These are phyloP conservation scores for Aspergillus texensis DNA, from an alignment of 2,329 filamentous ascomycete genomes.

Conservation along the genomic window DNA sequence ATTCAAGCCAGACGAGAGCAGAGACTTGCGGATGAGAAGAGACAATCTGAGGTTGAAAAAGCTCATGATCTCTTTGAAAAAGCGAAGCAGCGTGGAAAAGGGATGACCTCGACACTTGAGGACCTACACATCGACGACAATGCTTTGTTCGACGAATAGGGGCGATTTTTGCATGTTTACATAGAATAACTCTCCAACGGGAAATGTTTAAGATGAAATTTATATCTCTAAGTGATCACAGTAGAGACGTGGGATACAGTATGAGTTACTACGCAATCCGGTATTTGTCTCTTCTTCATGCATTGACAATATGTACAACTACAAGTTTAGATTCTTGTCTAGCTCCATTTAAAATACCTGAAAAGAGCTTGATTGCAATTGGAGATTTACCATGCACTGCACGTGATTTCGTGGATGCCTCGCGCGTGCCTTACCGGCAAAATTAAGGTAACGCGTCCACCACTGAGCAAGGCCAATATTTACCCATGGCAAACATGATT, in stretches of 20 bases:
- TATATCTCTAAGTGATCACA: not conserved
- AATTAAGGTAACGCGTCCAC: slow-evolving; percentile 11
- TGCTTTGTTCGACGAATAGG: not conserved
- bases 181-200: not conserved
- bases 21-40: slow-evolving; percentile 38
- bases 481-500: slow-evolving; percentile 5
- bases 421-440: slow-evolving; percentile 26
- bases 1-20: slow-evolving; percentile 36
- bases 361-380: not conserved
- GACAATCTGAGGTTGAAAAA: slow-evolving; percentile 33
- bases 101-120: slow-evolving; percentile 33
- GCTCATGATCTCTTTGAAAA: slow-evolving; percentile 39
- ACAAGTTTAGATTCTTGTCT: not conserved
- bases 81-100: slow-evolving; percentile 33
- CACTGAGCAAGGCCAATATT: slow-evolving; percentile 2
- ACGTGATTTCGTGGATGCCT: slow-evolving; percentile 36
- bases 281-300: not conserved
- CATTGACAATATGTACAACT: not conserved
- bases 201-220: not conserved
- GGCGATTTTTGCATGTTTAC: not conserved
- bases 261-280: not conserved
- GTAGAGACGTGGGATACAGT: not conserved
- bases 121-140: slow-evolving; percentile 32
- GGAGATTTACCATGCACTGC: not conserved
- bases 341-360: not conserved